Base-by-base conservation (phyloP, 768 basidiomycete species). In the Auriscalpium vulgare region DNA sequence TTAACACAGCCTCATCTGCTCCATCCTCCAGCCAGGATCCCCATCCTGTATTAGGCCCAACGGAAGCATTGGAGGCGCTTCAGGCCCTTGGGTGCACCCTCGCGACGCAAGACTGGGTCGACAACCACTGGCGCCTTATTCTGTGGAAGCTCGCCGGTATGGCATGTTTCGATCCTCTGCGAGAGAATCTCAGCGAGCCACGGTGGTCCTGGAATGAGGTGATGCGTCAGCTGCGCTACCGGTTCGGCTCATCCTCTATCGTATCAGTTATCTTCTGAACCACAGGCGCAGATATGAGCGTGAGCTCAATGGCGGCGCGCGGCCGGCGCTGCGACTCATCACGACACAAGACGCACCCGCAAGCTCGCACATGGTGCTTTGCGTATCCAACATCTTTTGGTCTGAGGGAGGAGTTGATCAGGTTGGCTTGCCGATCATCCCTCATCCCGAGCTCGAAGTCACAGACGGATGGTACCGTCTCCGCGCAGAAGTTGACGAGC, bases 391-490 rank as follows among this genome's bases (percentile, higher is more conserved):
- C 34, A 82, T 98, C 38, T 70, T 70, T 6, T 86, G 83, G 82
- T 71, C 75, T 8, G 66, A 75, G 36, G 61, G 61, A 17, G 69
- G 68, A 3, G 56, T 70, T 3, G 68, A 71, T 23, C 72, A 76
- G 1, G 71, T 77, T 35, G 72, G 73, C 4, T 51, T 68, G 17
- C 62, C 72, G 5, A 63, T 69, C 29, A 72, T 72, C 21, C 65
- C 73, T 3, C 69, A 75, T 62, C 80, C 85, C 0, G 80, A 84
- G 60, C 70, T 99, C 7, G 97, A 97, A 69, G 72, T 98, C n/a
- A 94, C 93, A 0, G 97, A 99, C 66, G 97, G 97, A 13, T 99
- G 97, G 97, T 99, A 99, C 64, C 74, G 85, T 34, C 74, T 98
- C 8, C 81, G 84, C 13, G 89, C 92, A 0, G 77, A 77, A 47